Percentiles rank a stretch among this genome's conserved stretches.
phyloP scores from a whole-genome alignment of 192 early-diverging fungal genomes.

The Backusella circina region DNA sequence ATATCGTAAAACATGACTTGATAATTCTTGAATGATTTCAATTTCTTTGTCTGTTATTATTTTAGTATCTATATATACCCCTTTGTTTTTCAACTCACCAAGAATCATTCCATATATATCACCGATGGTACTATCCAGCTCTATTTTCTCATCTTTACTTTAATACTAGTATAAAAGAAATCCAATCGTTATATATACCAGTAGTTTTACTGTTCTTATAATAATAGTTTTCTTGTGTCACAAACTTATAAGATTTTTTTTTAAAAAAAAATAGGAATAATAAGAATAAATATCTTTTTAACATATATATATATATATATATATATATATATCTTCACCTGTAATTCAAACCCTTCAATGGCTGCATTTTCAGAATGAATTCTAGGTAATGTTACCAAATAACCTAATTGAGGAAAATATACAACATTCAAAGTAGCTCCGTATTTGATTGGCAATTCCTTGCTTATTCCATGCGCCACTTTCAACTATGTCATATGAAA shows the following conservation, averaged over 20 bases:
- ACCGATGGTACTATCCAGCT: constrained; percentile 75
- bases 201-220: constrained; percentile 63
- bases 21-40: constrained; percentile 73
- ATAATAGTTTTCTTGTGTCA: constrained; percentile 58
- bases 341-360: constrained; percentile 51
- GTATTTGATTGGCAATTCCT: constrained; percentile 48
- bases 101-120: constrained; percentile 84
- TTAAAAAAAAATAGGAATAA: neutral
- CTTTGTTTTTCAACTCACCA: constrained; percentile 34
- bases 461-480: constrained; percentile 57
- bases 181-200: constrained; percentile 25
- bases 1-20: constrained; percentile 50
- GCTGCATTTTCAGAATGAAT: constrained; percentile 39
- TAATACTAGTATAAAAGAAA: neutral
- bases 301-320: too few relatives aligned
- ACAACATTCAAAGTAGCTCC: constrained; percentile 61
- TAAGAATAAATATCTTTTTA: neutral
- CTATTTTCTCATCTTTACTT: constrained; percentile 25
- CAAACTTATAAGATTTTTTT: constrained; percentile 63
- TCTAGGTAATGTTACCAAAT: constrained; percentile 64
- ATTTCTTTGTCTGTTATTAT: constrained; percentile 69
- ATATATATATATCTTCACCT: constrained; percentile 47
- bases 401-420: constrained; percentile 82
- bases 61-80: neutral
- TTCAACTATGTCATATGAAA: constrained; percentile 30